phyloP scores from a whole-genome alignment of 75 land plant genomes.

The Selaginella tamariscina region DNA sequence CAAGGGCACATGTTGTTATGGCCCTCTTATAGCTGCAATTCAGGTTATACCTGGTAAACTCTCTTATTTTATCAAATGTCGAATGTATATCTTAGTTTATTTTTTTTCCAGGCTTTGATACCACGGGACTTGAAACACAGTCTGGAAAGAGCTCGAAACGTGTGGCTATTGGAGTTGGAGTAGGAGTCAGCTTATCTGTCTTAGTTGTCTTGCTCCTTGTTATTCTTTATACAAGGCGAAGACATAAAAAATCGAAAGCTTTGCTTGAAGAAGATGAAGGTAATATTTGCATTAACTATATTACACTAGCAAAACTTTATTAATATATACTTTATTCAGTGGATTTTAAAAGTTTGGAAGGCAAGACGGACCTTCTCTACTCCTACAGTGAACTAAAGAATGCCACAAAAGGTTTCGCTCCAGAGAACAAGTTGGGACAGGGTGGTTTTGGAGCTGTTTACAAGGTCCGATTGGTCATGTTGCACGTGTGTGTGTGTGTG shows the following conservation, averaged over 20 bases:
- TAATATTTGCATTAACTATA: too few relatives aligned
- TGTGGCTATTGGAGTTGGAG: constrained; percentile 1
- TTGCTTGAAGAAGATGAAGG: neutral
- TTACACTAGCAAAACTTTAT: neutral
- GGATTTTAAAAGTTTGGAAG: neutral
- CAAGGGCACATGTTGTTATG: constrained; percentile 3
- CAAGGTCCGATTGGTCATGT: neutral
- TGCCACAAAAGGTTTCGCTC: neutral
- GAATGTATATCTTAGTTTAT: too few relatives aligned
- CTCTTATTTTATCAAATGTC: too few relatives aligned
- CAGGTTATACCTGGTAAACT: neutral
- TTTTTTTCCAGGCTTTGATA: neutral
- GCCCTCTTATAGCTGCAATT: constrained; percentile 8
- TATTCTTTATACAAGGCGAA: neutral
- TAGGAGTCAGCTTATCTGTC: neutral
- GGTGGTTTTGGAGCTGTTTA: neutral
- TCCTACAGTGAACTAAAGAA: neutral
- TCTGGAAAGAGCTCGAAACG: constrained; percentile 4
- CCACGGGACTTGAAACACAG: neutral
- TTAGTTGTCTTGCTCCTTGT: neutral
- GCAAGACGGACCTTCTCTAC: neutral
- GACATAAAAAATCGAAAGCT: neutral
- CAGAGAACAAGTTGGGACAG: neutral
- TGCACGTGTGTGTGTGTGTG: too few relatives aligned
- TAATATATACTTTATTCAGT: neutral